Evolutionary conservation across 306 rosid genomes (phyloP), one percentile per base, ranked within the genome.

Genomic region (Begonia peltatifolia): DNA sequence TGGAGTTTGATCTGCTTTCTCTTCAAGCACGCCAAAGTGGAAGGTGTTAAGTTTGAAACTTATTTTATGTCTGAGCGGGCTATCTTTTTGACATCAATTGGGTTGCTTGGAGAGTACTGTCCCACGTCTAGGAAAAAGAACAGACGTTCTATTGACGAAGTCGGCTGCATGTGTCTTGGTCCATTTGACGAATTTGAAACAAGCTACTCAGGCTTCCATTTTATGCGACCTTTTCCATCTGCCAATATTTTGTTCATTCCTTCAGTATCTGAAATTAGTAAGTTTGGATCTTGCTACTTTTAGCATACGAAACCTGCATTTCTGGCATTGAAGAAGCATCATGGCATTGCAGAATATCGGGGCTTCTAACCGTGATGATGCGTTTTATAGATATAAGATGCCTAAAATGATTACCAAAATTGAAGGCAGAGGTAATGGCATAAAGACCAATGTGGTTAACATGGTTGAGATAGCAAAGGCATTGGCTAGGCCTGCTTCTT

Each of bases 341-440:
- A 80, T 80, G 87, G 78, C 87, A 35, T 66, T 80, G 18, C 81
- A 71, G 66, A 80, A 80, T 72, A 80, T 80, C 57, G 87, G 87
- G 63, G 86, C 86, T 30, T 12, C 55, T n/a, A 80, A 80, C 14
- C 68, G 76, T 11, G 87, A 80, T 42, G 87, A 80, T 76, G 87
- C 87, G 72, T 80, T 80, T 65, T 80, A 80, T 46, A 71, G 87
- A 71, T 80, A 80, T 42, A 80, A 80, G 74, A 80, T 80, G 87
- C 87, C 87, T 47, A 76, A 23, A 61, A 80, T 80, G 87, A 59
- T 80, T 6, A 80, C 83, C 11, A 80, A 80, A 70, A 80, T 80
- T 68, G 87, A 80, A 72, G 87, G 87, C 22, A 68, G 87, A 35
- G 87, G 87, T 50, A 80, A 80, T 46, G 87, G 87, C 62, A 80